Base-by-base conservation (phyloP, 306 rosid genomes). In the Inga oerstediana region DNA sequence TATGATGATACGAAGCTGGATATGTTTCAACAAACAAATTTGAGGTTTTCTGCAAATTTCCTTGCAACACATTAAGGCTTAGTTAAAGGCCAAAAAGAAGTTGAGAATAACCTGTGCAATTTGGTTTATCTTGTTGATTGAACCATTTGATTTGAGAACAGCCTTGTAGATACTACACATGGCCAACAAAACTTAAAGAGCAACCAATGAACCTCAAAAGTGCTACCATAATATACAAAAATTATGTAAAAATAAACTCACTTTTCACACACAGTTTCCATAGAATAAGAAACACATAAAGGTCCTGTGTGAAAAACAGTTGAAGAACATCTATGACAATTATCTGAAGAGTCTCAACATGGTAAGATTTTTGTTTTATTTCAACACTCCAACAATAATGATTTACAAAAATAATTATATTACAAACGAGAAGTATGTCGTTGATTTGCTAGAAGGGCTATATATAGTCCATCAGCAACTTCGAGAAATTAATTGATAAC, bases 1-100 rank as follows among this genome's bases (percentile, higher is more conserved):
- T 87, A 94, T 88, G 83, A 97, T 84, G 66, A 97, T 86, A 14
- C 99, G 98, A 81, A 97, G 97, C 99, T 97, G 93, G 76, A 77
- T 71, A 74, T 74, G 76, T 82, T 74, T 88, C 74, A 84, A 86
- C 59, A 88, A 84, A 83, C 49, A 84, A 49, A 77, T 74, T 34
- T 72, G 74, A 73, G 79, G 84, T 46, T 72, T 82, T 62, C 79
- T 68, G 10, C 78, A 80, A 74, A 69, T 72, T 71, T 85, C 85
- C 46, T 79, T 62, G 4, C 9, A 77, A 49, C 59, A 84, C 61
- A 70, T 78, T 67, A 48, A 68, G 67, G 46, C 75, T 69, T 61
- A 72, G 79, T 82, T 39, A 65, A 88, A 74, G 79, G 79, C 67
- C 81, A 64, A 79, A 61, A 80, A 11, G 11, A 27, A 62, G 37